These are phyloP conservation scores for Rhypophila decipiens DNA, from an alignment of 495 filamentous ascomycete species.

Conservation along the genomic window DNA sequence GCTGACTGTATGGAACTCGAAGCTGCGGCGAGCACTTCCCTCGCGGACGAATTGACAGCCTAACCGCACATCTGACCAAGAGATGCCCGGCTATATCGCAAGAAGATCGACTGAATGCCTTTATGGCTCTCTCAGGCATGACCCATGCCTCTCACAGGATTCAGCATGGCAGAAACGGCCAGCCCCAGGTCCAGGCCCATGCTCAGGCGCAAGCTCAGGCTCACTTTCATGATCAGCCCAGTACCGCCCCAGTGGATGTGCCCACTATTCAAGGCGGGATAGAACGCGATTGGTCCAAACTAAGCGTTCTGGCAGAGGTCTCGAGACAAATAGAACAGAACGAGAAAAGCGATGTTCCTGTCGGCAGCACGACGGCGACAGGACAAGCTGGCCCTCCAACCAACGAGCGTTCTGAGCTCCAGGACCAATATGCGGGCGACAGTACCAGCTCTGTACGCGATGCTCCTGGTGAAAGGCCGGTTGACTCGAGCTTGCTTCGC, in stretches of 20 bases:
- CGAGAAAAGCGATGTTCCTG: conserved; percentile 45
- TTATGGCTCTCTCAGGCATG: conserved; percentile 43
- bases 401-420: conserved; percentile 17
- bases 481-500: background rate
- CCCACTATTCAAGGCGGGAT: conserved; percentile 22
- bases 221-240: conserved; percentile 33
- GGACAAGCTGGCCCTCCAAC: conserved; percentile 6
- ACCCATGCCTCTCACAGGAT: conserved; percentile 21
- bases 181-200: conserved; percentile 15
- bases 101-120: conserved; percentile 58
- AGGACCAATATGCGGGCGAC: background rate
- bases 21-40: conserved; percentile 75
- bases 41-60: conserved; percentile 74
- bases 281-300: conserved; percentile 52
- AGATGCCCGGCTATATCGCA: conserved; percentile 70
- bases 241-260: conserved; percentile 22
- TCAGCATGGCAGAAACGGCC: conserved; percentile 18
- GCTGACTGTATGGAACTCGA: background rate
- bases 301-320: conserved; percentile 77
- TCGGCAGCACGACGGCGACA: no score
- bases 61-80: conserved; percentile 71
- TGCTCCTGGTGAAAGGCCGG: conserved; percentile 3
- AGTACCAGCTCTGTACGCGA: background rate
- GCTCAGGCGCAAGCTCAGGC: conserved; percentile 26
- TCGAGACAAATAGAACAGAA: conserved; percentile 59